Evolutionary conservation across 2,329 filamentous ascomycete species (phyloP), one percentile per base, ranked within the genome.

Genomic region (Nemania sp.): DNA sequence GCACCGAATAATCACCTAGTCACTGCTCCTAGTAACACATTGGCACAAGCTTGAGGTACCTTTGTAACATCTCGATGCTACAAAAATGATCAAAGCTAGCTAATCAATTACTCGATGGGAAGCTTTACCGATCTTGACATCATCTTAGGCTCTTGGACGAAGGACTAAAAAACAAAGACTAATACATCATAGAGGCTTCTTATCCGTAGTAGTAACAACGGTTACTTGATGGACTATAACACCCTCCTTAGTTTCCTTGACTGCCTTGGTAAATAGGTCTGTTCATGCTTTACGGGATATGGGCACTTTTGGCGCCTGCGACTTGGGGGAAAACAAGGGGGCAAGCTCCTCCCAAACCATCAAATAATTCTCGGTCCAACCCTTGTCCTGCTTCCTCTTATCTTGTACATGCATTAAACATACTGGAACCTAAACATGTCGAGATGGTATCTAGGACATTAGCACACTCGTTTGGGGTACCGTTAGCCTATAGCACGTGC

Each of bases 291-390:
- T 73, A 18, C 68, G 32, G 5, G 74, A 68, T 61, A 75, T 51
- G 4, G 72, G 70, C 15, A 72, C 67, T 10, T 73, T 20, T 4
- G 73, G 69, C 69, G n/a, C 43, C 29, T 51, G 22, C 18, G 43
- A 49, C 63, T 72, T 71, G 7, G 70, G 60, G 7, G 73, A 69
- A 38, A 74, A 74, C 60, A 1, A 68, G 62, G 5, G 64, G 55
- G 1, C 32, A 54, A 77, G 62, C 29, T 77, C 73, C 52, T 74
- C 69, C 59, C 74, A 75, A 1, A 77, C 74, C 72, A 76, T 75
- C 22, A 77, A 43, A 49, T 73, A 76, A 27, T 77, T 66, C 11
- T 77, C 73, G 0, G 75, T 76, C 73, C 72, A 77, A n/a, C 52
- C 73, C 59, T 76, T 76, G 8, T 66, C 74, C 20, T 67, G 67